These are phyloP conservation scores for Didymella pomorum DNA, from an alignment of 2,329 filamentous ascomycete genomes.

Conservation along the genomic window DNA sequence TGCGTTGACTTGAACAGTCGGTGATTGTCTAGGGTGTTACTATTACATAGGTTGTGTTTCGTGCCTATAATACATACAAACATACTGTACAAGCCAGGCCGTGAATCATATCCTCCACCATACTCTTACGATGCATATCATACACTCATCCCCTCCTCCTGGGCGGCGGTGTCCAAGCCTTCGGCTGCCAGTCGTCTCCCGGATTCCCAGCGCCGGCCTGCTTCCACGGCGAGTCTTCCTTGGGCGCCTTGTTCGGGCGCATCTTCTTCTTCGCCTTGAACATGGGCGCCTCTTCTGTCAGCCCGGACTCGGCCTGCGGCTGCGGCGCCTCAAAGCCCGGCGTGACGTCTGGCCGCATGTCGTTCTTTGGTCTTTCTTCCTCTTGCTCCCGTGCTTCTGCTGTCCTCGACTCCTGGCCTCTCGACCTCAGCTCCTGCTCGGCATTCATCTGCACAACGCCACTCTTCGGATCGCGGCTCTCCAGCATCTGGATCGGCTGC, in stretches of 20 bases:
- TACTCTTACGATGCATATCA: neutral
- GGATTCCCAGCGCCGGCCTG: slow-evolving; percentile 48
- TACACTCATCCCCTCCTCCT: slow-evolving; percentile 37
- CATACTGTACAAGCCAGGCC: neutral
- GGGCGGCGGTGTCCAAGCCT: slow-evolving; percentile 55
- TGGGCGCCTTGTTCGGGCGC: slow-evolving; percentile 38
- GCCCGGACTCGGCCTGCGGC: slow-evolving; percentile 24
- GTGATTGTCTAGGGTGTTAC: too few species aligned
- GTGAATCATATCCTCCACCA: neutral
- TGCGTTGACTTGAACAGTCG: too few species aligned
- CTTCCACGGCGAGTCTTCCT: slow-evolving; percentile 53
- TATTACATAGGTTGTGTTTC: too few species aligned
- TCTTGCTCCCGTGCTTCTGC: slow-evolving; percentile 26
- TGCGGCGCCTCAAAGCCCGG: slow-evolving; percentile 29
- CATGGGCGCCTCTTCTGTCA: neutral
- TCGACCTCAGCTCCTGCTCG: slow-evolving; percentile 36
- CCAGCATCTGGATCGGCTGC: slow-evolving; percentile 57
- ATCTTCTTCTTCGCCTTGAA: slow-evolving; percentile 26
- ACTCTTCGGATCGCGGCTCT: slow-evolving; percentile 53
- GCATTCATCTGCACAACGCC: slow-evolving; percentile 48
- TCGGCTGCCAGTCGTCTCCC: slow-evolving; percentile 58
- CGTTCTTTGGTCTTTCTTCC: slow-evolving; percentile 11
- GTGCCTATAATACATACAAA: neutral
- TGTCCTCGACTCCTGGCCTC: slow-evolving; percentile 15
- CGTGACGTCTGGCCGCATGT: slow-evolving; percentile 8